phyloP scores from a whole-genome alignment of 2,329 filamentous ascomycete species.

The Cercospora sesami region DNA sequence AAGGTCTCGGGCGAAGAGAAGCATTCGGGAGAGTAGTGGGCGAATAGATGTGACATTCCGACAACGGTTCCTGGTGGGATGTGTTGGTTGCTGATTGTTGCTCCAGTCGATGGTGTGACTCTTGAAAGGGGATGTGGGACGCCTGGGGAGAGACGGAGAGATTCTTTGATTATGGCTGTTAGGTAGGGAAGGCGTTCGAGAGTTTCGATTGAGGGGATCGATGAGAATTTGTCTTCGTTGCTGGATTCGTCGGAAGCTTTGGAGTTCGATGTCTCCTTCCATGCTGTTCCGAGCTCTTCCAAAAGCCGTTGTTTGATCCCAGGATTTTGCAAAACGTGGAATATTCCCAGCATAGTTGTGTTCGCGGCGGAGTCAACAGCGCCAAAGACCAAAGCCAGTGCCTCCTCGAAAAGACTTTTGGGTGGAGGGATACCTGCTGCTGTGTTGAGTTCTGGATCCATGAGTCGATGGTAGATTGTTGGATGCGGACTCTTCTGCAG shows the following conservation, averaged over 20 bases:
- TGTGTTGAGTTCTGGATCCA: slow-evolving; percentile 40
- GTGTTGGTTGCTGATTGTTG: slow-evolving; percentile 47
- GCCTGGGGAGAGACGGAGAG: slow-evolving; percentile 49
- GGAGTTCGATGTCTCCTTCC: neutral
- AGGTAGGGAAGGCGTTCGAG: slow-evolving; percentile 47
- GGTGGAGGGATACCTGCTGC: slow-evolving; percentile 37
- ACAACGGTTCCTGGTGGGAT: slow-evolving; percentile 49
- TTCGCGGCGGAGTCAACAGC: slow-evolving; percentile 50
- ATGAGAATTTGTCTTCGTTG: neutral
- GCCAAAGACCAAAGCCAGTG: slow-evolving; percentile 49
- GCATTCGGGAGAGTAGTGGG: slow-evolving; percentile 52
- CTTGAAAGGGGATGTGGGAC: slow-evolving; percentile 48
- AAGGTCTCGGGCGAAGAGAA: slow-evolving; percentile 51
- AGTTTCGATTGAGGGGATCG: slow-evolving; percentile 16
- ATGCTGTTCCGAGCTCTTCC: slow-evolving; percentile 39
- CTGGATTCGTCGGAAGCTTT: slow-evolving; percentile 6
- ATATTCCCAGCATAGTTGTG: slow-evolving; percentile 45
- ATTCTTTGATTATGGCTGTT: slow-evolving; percentile 53
- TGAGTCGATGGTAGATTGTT: slow-evolving; percentile 42
- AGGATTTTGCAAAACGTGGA: slow-evolving; percentile 43
- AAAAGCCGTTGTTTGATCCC: slow-evolving; percentile 40
- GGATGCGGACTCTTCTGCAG: slow-evolving; percentile 40
- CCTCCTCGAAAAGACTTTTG: slow-evolving; percentile 47
- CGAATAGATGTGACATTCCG: slow-evolving; percentile 51
- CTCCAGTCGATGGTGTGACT: slow-evolving; percentile 48